Conservation (phyloP, 768 basidiomycete genomes). For the Boletus rubescentipes region DNA sequence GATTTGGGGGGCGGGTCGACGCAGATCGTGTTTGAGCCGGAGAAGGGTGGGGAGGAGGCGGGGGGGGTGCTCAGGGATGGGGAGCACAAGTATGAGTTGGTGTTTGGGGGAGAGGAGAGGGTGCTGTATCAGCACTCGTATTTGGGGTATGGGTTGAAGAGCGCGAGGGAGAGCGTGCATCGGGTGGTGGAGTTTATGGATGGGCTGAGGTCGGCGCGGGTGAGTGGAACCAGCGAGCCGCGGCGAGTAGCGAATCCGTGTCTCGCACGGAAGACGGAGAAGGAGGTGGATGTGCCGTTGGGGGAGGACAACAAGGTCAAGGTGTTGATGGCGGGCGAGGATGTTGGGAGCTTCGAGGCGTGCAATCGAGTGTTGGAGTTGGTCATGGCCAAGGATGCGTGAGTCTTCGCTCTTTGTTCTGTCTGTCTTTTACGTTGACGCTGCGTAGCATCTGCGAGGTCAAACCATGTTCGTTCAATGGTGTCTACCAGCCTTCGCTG, state of each 20-base stretch:
- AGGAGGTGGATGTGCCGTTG: conserved; percentile 63
- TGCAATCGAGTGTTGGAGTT: conserved; percentile 83
- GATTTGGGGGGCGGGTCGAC: conserved; percentile 97
- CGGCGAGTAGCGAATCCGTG: conserved; percentile 65
- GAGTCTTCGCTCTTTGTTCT: conserved; percentile 28
- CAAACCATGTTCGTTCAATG: conserved; percentile 96
- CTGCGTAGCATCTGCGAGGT: conserved; percentile 71
- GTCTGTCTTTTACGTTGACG: not conserved
- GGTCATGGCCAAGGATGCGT: conserved; percentile 95
- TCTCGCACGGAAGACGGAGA: conserved; percentile 62
- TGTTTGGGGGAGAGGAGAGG: conserved; percentile 67
- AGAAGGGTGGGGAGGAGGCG: conserved; percentile 43
- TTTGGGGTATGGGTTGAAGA: conserved; percentile 94
- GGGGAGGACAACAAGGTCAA: conserved; percentile 43
- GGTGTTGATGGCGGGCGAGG: conserved; percentile 85
- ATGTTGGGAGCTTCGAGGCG: conserved; percentile 79
- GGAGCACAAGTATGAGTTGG: conserved; percentile 88
- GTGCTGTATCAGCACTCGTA: conserved; percentile 97
- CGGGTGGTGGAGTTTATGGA: conserved; percentile 87
- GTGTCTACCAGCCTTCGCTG: conserved; percentile 94
- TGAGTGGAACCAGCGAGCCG: not conserved
- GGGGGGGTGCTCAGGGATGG: conserved; percentile 60
- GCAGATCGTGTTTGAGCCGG: conserved; percentile 95
- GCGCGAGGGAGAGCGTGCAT: conserved; percentile 80
- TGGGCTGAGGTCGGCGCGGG: conserved; percentile 35